Percentiles rank a stretch among this genome's conserved stretches.
phyloP scores from a whole-genome alignment of 2,329 filamentous ascomycete genomes.

The Thielaviopsis ethacetica region DNA sequence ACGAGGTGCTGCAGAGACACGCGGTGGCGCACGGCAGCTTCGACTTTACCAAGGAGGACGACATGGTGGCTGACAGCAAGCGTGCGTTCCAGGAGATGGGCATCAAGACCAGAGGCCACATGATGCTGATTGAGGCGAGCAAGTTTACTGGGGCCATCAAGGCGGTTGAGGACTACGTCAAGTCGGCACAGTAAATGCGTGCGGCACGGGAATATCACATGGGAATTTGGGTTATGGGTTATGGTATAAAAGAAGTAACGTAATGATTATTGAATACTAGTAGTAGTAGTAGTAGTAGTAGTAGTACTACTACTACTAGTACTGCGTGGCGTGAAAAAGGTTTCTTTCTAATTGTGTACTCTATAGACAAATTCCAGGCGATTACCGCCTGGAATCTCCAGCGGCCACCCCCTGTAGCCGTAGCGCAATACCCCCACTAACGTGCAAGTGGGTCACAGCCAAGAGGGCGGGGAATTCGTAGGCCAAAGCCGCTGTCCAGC shows the following conservation, averaged over 20 bases:
- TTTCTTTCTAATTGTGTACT: too few relatives aligned
- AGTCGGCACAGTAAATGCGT: slow-evolving; percentile 22
- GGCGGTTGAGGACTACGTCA: slow-evolving; percentile 59
- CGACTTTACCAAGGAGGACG: slow-evolving; percentile 65
- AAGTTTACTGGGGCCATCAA: slow-evolving; percentile 65
- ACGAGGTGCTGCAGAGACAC: slow-evolving; percentile 71
- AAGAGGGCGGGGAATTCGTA: too few relatives aligned
- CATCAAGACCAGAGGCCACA: slow-evolving; percentile 64
- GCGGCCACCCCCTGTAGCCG: neutral
- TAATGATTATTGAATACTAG: neutral
- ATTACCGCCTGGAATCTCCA: neutral
- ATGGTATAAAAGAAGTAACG: neutral
- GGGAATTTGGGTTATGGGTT: neutral
- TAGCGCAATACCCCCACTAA: too few relatives aligned
- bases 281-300: too few relatives aligned
- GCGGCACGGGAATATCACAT: neutral
- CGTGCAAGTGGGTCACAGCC: too few relatives aligned
- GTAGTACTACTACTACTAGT: too few relatives aligned
- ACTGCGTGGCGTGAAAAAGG: too few relatives aligned
- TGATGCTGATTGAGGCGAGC: slow-evolving; percentile 69
- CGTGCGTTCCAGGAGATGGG: slow-evolving; percentile 88
- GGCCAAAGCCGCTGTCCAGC: neutral
- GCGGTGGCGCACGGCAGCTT: slow-evolving; percentile 54
- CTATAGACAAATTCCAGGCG: too few relatives aligned
- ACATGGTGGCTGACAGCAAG: slow-evolving; percentile 77